A percentile compares a stretch with the other conserved stretches of the same genome.
These are phyloP conservation scores for Aspergillus aculeatinus DNA, from an alignment of 2,329 filamentous ascomycete species.

Conservation along the genomic window DNA sequence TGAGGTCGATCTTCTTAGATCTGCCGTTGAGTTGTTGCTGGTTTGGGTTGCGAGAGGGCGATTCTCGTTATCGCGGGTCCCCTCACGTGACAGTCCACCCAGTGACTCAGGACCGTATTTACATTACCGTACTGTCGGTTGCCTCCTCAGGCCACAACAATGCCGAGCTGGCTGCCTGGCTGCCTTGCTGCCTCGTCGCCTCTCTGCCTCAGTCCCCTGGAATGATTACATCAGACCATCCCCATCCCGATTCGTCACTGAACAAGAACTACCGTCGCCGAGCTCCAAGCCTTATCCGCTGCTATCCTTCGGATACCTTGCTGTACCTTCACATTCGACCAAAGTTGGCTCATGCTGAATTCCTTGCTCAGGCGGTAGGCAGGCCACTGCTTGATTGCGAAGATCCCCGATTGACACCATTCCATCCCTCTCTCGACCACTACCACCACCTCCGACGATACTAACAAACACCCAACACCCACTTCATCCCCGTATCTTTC, in stretches of 20 bases:
- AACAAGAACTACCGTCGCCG: not conserved
- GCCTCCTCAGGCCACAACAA: not conserved
- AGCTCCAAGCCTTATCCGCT: not conserved
- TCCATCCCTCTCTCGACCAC: not conserved
- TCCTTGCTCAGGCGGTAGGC: conserved; percentile 32
- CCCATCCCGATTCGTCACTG: not conserved
- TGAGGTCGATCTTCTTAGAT: conserved; percentile 5
- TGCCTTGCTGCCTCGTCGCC: not conserved
- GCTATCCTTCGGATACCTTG: not conserved
- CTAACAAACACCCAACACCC: not conserved
- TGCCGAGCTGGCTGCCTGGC: too few relatives aligned
- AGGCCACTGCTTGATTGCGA: conserved; percentile 36
- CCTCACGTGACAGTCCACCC: conserved; percentile 12
- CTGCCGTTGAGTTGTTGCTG: conserved; percentile 2
- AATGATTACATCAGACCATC: conserved; percentile 10
- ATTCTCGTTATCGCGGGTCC: conserved; percentile 21
- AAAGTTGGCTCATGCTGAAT: conserved; percentile 21
- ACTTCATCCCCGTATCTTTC: not conserved
- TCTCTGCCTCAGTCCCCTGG: not conserved
- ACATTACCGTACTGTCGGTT: conserved; percentile 8
- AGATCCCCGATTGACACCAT: conserved; percentile 11
- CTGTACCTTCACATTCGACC: conserved; percentile 1
- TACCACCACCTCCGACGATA: not conserved
- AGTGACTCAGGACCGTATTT: conserved; percentile 19
- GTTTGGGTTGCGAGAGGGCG: conserved; percentile 19